phyloP scores from a whole-genome alignment of 352 stramenopile genomes.

The Aphanomyces astaci region DNA sequence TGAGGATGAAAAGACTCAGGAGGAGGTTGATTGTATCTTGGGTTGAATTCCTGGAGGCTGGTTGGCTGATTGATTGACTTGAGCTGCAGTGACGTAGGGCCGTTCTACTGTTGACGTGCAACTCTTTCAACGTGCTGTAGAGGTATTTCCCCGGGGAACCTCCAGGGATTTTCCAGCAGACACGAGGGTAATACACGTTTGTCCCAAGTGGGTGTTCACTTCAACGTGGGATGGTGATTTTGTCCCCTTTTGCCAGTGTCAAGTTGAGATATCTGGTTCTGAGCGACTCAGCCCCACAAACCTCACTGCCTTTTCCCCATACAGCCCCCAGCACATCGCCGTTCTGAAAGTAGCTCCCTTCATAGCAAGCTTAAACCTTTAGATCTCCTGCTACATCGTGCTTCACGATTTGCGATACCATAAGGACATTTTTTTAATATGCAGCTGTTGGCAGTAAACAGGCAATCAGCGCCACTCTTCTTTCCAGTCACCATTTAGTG shows the following conservation, averaged over 20 bases:
- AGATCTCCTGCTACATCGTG: no score
- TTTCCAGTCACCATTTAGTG: no score
- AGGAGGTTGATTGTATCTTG: no score
- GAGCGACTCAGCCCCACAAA: background rate
- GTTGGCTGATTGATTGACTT: no score
- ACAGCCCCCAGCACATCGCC: background rate
- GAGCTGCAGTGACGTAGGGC: no score
- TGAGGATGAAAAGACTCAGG: no score
- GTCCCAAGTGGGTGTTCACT: background rate
- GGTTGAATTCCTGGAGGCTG: no score
- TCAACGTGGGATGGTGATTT: constrained; percentile 1
- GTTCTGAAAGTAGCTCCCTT: background rate
- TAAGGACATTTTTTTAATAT: no score
- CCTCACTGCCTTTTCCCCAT: background rate
- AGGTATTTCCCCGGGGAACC: constrained; percentile 1
- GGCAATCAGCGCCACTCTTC: no score
- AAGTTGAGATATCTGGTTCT: background rate
- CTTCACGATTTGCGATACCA: no score
- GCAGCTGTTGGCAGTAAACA: no score
- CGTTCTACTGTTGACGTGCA: background rate
- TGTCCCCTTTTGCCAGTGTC: background rate
- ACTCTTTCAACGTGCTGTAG: background rate
- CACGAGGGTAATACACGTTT: constrained; percentile 13
- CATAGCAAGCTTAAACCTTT: no score
- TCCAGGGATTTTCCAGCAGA: background rate